Percentiles rank a stretch among this genome's conserved stretches.
Evolutionary conservation across 768 basidiomycete species (phyloP).

Genomic region (Rhizopogon vulgaris): DNA sequence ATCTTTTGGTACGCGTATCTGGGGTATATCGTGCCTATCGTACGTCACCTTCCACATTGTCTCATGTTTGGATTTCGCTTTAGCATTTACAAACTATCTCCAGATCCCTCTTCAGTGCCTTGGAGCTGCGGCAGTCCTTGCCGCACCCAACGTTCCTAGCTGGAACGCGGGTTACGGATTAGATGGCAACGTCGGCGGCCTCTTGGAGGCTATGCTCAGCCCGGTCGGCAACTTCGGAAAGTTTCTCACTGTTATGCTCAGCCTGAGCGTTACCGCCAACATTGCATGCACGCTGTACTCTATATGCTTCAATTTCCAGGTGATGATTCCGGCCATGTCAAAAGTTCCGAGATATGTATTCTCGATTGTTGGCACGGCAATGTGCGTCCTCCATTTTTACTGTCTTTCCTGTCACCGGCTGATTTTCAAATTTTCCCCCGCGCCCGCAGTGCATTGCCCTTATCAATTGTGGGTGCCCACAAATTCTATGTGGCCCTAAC

Average conservation of each 20-base stretch:
- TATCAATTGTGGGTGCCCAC: conserved; percentile 64
- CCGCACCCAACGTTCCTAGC: conserved; percentile 45
- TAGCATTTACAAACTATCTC: neutral
- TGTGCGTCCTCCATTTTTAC: conserved; percentile 36
- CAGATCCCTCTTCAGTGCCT: conserved; percentile 44
- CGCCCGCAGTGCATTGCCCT: conserved; percentile 48
- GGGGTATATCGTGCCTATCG: conserved; percentile 57
- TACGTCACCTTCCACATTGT: conserved; percentile 34
- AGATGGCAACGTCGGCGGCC: conserved; percentile 56
- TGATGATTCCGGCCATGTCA: conserved; percentile 53
- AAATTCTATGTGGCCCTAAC: conserved; percentile 59
- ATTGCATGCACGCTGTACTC: conserved; percentile 83
- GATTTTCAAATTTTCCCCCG: conserved; percentile 1
- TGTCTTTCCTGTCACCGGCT: conserved; percentile 1
- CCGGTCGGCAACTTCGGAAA: conserved; percentile 65
- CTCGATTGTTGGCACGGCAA: conserved; percentile 55
- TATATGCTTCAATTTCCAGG: conserved; percentile 67
- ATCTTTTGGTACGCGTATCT: conserved; percentile 63
- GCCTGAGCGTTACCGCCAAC: conserved; percentile 74
- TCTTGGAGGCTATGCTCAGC: conserved; percentile 53
- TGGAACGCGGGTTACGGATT: conserved; percentile 51
- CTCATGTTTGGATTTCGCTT: neutral
- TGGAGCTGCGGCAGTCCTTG: conserved; percentile 62
- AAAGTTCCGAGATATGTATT: conserved; percentile 67
- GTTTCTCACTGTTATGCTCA: conserved; percentile 64